phyloP scores from a whole-genome alignment of 1,139 yeast genomes.

The Suzukiozyma palmioleophila region DNA sequence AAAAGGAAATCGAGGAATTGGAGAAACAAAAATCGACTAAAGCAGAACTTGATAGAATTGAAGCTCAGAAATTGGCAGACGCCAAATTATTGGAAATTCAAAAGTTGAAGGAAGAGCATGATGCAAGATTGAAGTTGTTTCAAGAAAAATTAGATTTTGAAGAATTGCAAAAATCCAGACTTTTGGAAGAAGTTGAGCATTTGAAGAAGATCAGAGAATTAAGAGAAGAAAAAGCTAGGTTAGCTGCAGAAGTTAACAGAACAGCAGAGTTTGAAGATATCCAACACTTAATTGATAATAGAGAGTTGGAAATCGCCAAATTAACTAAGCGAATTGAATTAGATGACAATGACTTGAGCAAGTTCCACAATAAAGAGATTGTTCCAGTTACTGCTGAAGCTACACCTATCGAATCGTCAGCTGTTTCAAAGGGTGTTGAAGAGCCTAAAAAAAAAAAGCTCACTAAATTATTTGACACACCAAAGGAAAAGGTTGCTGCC shows the following conservation, averaged over 20 bases:
- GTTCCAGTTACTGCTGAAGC: neutral
- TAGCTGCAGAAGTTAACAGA: slow-evolving; percentile 23
- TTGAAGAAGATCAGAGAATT: slow-evolving; percentile 35
- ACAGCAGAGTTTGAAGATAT: slow-evolving; percentile 25
- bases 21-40: slow-evolving; percentile 19
- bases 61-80: slow-evolving; percentile 32
- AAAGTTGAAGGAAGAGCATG: slow-evolving; percentile 31
- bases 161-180: slow-evolving; percentile 31
- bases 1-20: slow-evolving; percentile 29
- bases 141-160: slow-evolving; percentile 31
- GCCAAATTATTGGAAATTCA: slow-evolving; percentile 31
- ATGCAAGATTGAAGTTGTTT: slow-evolving; percentile 25
- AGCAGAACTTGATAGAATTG: slow-evolving; percentile 24
- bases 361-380: slow-evolving; percentile 3
- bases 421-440: slow-evolving; percentile 12
- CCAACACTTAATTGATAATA: slow-evolving; percentile 30
- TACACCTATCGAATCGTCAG: neutral
- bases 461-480: slow-evolving; percentile 2
- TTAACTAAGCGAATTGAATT: slow-evolving; percentile 32
- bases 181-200: slow-evolving; percentile 35
- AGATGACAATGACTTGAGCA: slow-evolving; percentile 24
- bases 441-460: slow-evolving; percentile 13
- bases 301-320: slow-evolving; percentile 33
- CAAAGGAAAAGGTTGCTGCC: slow-evolving; percentile 8
- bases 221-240: slow-evolving; percentile 35